A percentile compares a stretch with the other conserved stretches of the same genome.
Evolutionary conservation across 305 asterid genomes (phyloP).

Genomic region (Petunia hybrid): DNA sequence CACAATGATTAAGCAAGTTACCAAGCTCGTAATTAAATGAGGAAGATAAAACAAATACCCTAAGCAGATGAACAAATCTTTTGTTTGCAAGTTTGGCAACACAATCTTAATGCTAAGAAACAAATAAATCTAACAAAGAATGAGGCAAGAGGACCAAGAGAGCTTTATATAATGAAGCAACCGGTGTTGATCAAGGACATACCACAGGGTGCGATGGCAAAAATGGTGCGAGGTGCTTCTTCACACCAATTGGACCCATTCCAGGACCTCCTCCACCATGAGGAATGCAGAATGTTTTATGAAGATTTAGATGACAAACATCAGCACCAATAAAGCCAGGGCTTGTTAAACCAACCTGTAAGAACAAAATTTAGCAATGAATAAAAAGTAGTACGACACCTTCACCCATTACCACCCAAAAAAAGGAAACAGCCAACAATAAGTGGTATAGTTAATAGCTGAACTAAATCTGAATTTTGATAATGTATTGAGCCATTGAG

Average conservation of each 20-base stretch:
- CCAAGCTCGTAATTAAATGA: constrained; percentile 7
- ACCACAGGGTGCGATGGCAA: constrained; percentile 93
- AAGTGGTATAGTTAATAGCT: background rate
- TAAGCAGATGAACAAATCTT: background rate
- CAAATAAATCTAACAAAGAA: background rate
- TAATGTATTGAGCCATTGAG: background rate
- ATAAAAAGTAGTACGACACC: constrained; percentile 22
- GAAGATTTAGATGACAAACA: constrained; percentile 98
- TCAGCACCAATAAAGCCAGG: constrained; percentile 98
- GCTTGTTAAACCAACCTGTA: constrained; percentile 95
- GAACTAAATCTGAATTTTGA: constrained; percentile 16
- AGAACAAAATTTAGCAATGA: constrained; percentile 20
- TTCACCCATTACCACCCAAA: background rate
- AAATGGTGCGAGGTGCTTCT: constrained; percentile 88
- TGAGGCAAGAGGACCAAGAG: constrained; percentile 23
- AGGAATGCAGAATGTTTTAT: constrained; percentile 94
- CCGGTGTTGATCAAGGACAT: constrained; percentile 29
- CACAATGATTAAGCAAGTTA: constrained; percentile 7
- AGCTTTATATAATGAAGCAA: constrained; percentile 17
- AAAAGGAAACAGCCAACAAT: background rate
- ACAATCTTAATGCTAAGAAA: constrained; percentile 9
- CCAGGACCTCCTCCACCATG: constrained; percentile 99
- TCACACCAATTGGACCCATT: constrained; percentile 98
- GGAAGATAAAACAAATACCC: constrained; percentile 4
- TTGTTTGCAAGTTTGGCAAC: constrained; percentile 8